Evolutionary conservation across 148 eudicot species (phyloP), one percentile per base, ranked within the genome.

Genomic region (Chenopodium berlandieri): DNA sequence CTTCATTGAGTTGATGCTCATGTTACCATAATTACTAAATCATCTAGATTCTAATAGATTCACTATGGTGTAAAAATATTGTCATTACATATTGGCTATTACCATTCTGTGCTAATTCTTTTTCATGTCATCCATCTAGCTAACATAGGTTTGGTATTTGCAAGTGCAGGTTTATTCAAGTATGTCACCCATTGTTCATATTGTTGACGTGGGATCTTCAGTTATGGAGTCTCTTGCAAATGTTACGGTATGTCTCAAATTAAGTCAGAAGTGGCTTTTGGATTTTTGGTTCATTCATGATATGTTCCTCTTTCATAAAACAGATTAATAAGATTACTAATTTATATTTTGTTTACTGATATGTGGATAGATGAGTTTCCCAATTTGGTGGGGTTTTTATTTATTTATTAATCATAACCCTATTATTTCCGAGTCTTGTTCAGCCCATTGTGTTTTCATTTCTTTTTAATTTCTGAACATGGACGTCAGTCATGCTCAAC

Each of bases 161-260:
- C 91, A 31, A 14, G 13, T 73, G 77, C 77, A 95, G 98, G 96
- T 89, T 66, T 95, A 93, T 89, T 83, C 98, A 69, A 93, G 94
- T 80, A 92, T 95, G 94, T 91, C 94, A 27, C 98, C 97, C 13
- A 76, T 93, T 52, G 94, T 93, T 66, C 93, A 93, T 81, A 84
- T 93, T 81, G 94, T 93, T 23, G 86, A 95, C 71, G 83, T 91
- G 83, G 91, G 88, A 83, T 92, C 98, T 75, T 84, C 90, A 76
- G 88, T 85, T 32, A 87, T 82, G 10, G 89, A 93, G 83, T 95
- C 96, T 87, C 90, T 75, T 81, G 96, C 98, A 83, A 95, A 95
- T 78, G 83, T 93, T 54, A 93, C 93, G 82, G 98, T 95, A 88
- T 54, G 95, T 81, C 82, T 68, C 37, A 40, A 79, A n/a, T 75